Base-by-base conservation (phyloP, 495 filamentous ascomycete genomes). In the Trichoderma virens region DNA sequence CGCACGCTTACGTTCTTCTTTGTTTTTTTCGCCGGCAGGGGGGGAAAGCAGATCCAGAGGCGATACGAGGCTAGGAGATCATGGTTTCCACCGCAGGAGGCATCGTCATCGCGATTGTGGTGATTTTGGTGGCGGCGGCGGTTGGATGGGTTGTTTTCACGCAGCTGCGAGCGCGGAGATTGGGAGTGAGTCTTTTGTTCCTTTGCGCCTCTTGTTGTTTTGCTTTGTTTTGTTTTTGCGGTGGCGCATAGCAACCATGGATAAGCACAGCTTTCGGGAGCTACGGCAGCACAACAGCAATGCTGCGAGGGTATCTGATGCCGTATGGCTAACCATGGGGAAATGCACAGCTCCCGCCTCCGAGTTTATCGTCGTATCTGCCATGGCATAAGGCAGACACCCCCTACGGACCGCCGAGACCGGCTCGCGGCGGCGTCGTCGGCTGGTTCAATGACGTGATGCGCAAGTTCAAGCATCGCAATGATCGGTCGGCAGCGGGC, bases 351-450 rank as follows among this genome's bases (percentile, higher is more conserved):
- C 84, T 88, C 54, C 85, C 85, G 25, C 81, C 85, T 62, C 88
- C 87, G 3, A 75, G 82, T 2, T 69, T 85, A 9, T 78, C 79
- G 51, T 87, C 87, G 45, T 90, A 88, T 78, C 80, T 84, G 67
- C 83, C 81, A 62, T 84, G 84, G 75, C 63, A 66, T 43, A 69
- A 68, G 31, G 70, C 73, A 39, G 70, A 67, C 9, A 69, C 74
- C 30, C 56, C 69, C 20, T 82, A 79, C 66, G 75, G 75, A 38
- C 75, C 70, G 13, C 80, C 79, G 5, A 78, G 79, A 28, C 82
- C 86, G 18, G 80, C 81, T 0, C 78, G 78, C 11, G 78, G 81
- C 71, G 87, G 87, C 63, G 70, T 88, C 62, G 65, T 79, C 45
- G 85, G 83, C 69, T 89, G 86, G 85, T 59, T 88, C 70, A 79